phyloP scores from a whole-genome alignment of 2,329 filamentous ascomycete genomes.

The Amylocarpus encephaloides region DNA sequence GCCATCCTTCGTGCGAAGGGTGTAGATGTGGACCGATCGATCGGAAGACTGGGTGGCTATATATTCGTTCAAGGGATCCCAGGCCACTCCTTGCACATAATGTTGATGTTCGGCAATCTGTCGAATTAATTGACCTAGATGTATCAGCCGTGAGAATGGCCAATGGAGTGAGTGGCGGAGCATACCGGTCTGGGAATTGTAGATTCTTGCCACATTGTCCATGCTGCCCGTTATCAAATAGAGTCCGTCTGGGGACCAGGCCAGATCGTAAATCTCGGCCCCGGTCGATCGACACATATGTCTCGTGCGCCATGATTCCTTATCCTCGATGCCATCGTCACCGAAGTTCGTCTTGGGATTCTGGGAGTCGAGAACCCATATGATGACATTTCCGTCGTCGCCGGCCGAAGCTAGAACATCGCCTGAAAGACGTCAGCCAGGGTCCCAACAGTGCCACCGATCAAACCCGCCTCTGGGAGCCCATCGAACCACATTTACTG shows the following conservation, averaged over 20 bases:
- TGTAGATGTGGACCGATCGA: constrained; percentile 96
- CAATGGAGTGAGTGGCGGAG: constrained; percentile 2
- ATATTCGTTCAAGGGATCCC: constrained; percentile 97
- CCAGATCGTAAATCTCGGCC: constrained; percentile 95
- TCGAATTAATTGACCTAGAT: constrained; percentile 60
- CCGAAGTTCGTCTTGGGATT: constrained; percentile 63
- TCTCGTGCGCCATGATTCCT: constrained; percentile 94
- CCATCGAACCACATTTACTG: constrained; percentile 96
- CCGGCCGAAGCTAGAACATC: constrained; percentile 92
- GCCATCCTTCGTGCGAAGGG: constrained; percentile 90
- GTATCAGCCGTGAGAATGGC: constrained; percentile 12
- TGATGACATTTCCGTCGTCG: constrained; percentile 92
- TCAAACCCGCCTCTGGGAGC: constrained; percentile 70
- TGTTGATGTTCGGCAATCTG: constrained; percentile 97
- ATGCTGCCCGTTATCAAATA: constrained; percentile 99
- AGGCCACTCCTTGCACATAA: constrained; percentile 96
- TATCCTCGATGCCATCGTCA: constrained; percentile 82
- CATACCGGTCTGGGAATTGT: constrained; percentile 84
- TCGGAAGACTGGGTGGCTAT: constrained; percentile 98
- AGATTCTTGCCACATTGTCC: constrained; percentile 97
- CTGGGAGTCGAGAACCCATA: constrained; percentile 83
- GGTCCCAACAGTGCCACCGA: background rate
- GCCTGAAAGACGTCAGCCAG: constrained; percentile 44
- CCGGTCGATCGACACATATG: constrained; percentile 96
- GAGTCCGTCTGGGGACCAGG: constrained; percentile 94